A percentile compares a stretch with the other conserved stretches of the same genome.
Evolutionary conservation across 306 rosid genomes (phyloP).

Genomic region (Alnus rubra): DNA sequence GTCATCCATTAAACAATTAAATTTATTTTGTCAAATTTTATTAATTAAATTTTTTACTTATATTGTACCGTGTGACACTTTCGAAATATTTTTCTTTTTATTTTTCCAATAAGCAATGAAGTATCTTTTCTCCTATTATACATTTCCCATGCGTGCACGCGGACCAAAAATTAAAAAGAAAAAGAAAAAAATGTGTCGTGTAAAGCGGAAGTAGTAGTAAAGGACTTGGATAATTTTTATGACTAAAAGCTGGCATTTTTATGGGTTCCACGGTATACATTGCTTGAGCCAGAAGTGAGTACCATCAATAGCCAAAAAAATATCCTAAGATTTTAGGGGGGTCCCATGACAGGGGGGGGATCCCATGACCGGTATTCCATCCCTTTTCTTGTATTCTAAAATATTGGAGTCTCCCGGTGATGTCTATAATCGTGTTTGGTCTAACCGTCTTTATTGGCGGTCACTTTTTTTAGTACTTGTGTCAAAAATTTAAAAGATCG

Average conservation of each 20-base stretch:
- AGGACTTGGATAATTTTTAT: constrained; percentile 12
- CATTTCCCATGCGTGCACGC: constrained; percentile 45
- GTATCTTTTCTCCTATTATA: constrained; percentile 17
- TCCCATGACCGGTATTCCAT: no score
- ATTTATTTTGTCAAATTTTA: no score
- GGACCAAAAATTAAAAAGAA: not conserved
- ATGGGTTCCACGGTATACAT: not conserved
- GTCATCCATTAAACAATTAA: no score
- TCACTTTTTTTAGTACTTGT: no score
- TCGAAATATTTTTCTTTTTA: not conserved
- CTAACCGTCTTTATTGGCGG: no score
- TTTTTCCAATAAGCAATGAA: not conserved
- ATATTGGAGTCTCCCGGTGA: no score
- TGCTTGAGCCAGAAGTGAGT: constrained; percentile 21
- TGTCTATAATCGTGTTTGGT: no score
- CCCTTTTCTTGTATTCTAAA: no score
- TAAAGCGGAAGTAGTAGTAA: not conserved
- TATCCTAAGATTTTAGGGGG: not conserved
- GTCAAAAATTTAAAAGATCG: no score
- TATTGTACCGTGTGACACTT: not conserved
- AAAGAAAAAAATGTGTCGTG: not conserved
- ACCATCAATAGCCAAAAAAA: not conserved
- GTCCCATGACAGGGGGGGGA: no score
- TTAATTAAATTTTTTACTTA: not conserved
- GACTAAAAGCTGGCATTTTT: constrained; percentile 3